Conservation (phyloP, 148 eudicot genomes). For the Fallopia convolvulus region DNA sequence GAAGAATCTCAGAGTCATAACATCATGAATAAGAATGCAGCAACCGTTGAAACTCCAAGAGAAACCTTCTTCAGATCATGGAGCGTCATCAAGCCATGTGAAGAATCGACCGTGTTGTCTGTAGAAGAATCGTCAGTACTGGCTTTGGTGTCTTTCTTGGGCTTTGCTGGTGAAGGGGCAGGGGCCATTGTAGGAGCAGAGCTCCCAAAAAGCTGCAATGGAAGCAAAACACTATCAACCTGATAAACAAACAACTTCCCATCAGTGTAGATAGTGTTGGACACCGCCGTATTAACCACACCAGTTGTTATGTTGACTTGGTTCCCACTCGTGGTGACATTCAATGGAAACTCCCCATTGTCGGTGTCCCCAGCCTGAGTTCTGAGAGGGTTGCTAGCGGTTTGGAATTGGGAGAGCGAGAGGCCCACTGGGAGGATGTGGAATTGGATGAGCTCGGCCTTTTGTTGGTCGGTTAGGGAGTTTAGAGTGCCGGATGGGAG, state of each 20-base stretch:
- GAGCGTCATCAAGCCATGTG: background rate
- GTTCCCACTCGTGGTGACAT: conserved; percentile 69
- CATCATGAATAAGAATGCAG: conserved; percentile 7
- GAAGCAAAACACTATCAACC: conserved; percentile 76
- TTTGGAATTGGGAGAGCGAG: conserved; percentile 62
- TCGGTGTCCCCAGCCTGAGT: conserved; percentile 76
- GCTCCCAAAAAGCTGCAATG: conserved; percentile 46
- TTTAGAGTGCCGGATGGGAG: conserved; percentile 66
- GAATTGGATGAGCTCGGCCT: conserved; percentile 58
- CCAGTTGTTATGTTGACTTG: conserved; percentile 80
- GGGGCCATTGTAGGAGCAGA: conserved; percentile 56
- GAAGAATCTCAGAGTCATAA: conserved; percentile 12
- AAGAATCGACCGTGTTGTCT: conserved; percentile 4
- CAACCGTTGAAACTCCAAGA: conserved; percentile 15
- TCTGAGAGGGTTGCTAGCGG: conserved; percentile 72
- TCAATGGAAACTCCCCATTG: conserved; percentile 52
- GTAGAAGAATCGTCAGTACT: conserved; percentile 21
- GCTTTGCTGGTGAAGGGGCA: conserved; percentile 28
- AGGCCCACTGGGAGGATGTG: conserved; percentile 57
- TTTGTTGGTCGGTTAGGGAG: conserved; percentile 63
- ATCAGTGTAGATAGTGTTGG: conserved; percentile 49
- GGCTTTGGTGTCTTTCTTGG: conserved; percentile 25
- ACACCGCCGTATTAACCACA: conserved; percentile 46
- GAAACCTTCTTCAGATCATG: conserved; percentile 16
- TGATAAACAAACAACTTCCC: conserved; percentile 71